These are phyloP conservation scores for Sarocladiaceae sp. DNA, from an alignment of 2,329 filamentous ascomycete genomes.

Conservation along the genomic window DNA sequence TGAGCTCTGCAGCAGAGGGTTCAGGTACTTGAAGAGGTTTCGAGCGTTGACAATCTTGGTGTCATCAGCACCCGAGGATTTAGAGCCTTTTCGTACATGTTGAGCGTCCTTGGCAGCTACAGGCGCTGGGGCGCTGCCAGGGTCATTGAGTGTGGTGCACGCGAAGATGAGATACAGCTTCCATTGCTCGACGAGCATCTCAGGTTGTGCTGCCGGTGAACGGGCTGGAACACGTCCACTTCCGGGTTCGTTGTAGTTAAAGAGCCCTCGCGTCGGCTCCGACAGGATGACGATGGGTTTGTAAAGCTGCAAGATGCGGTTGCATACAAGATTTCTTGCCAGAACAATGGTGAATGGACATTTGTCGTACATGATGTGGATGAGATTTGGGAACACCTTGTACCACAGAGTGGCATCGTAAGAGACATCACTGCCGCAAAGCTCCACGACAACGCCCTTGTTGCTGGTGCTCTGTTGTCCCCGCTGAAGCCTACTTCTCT, in stretches of 20 bases:
- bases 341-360: slow-evolving; percentile 89
- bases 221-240: slow-evolving; percentile 46
- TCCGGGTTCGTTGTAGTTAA: slow-evolving; percentile 55
- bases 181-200: slow-evolving; percentile 93
- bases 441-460: slow-evolving; percentile 80
- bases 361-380: slow-evolving; percentile 82
- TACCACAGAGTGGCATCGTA: slow-evolving; percentile 96
- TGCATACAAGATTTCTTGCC: slow-evolving; percentile 86
- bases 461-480: slow-evolving; percentile 73
- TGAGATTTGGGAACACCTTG: slow-evolving; percentile 94
- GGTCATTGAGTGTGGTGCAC: slow-evolving; percentile 86
- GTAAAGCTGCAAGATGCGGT: slow-evolving; percentile 89
- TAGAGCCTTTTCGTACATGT: slow-evolving; percentile 77
- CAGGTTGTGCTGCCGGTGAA: slow-evolving; percentile 66
- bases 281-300: slow-evolving; percentile 72
- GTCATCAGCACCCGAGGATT: slow-evolving; percentile 51
- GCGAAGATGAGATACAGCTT: slow-evolving; percentile 96
- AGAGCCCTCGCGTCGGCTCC: slow-evolving; percentile 61
- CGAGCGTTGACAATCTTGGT: slow-evolving; percentile 77
- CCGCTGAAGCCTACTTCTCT: slow-evolving; percentile 84
- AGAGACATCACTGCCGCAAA: slow-evolving; percentile 90
- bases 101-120: slow-evolving; percentile 49
- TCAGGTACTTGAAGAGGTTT: slow-evolving; percentile 84
- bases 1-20: slow-evolving; percentile 75
- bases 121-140: slow-evolving; percentile 48